These are phyloP conservation scores for Starmerella powellii DNA, from an alignment of 805 yeast species.

Conservation along the genomic window DNA sequence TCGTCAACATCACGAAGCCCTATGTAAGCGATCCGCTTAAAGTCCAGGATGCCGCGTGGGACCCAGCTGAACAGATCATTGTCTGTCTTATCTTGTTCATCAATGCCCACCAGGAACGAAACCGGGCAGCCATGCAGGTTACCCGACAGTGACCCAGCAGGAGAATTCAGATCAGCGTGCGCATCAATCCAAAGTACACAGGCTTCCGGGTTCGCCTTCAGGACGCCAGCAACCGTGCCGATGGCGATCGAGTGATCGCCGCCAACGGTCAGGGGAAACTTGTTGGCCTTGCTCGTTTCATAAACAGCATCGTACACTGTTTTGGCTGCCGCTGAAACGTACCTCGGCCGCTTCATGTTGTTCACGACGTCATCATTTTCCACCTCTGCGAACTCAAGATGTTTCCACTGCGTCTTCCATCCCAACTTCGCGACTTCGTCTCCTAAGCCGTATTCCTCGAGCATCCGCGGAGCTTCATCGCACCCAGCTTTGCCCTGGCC, in stretches of 20 bases:
- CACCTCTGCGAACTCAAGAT: constrained; percentile 25
- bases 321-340: constrained; percentile 64
- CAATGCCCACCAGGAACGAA: constrained; percentile 73
- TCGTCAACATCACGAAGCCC: constrained; percentile 89
- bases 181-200: constrained; percentile 95
- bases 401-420: constrained; percentile 47
- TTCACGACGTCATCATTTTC: constrained; percentile 43
- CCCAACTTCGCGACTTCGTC: constrained; percentile 53
- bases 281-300: constrained; percentile 36
- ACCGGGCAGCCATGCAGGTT: constrained; percentile 96
- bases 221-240: constrained; percentile 78
- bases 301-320: constrained; percentile 50
- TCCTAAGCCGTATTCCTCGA: constrained; percentile 60
- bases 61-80: constrained; percentile 79
- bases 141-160: constrained; percentile 70
- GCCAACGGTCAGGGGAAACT: constrained; percentile 75
- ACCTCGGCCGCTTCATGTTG: constrained; percentile 55
- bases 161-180: constrained; percentile 92
- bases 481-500: constrained; percentile 94
- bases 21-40: constrained; percentile 72
- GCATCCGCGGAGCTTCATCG: constrained; percentile 80
- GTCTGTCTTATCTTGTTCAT: constrained; percentile 45
- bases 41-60: constrained; percentile 45
- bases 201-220: constrained; percentile 69
- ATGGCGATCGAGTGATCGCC: constrained; percentile 97